Evolutionary conservation across 345 rosid species (phyloP), one percentile per base, ranked within the genome.

Genomic region (Gossypium bickii): DNA sequence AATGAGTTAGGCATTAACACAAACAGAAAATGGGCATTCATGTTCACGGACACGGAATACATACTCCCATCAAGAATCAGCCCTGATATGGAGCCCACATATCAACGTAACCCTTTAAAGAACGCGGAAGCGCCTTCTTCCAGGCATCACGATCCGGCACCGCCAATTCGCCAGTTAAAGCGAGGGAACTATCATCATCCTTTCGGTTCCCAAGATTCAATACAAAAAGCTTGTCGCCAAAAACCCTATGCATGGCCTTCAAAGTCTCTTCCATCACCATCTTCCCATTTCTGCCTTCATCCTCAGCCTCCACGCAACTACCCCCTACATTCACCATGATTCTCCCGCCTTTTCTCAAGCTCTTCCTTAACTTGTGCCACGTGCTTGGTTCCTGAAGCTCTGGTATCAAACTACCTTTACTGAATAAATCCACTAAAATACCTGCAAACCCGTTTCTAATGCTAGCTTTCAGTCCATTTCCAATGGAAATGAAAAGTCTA

Each of bases 321-420:
- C 97, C 97, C 20, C 90, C 90, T 15, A 82, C 89, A 67, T 88
- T 90, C 57, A 90, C 88, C 86, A 83, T 85, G 22, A 88, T 80
- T 67, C 96, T 86, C 72, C 98, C 96, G 9, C 83, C 93, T 75
- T 80, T 90, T 64, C 83, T 88, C 87, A 90, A 82, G 77, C 85
- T 75, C 77, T 76, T 83, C 53, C 59, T 90, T 76, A 95, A 73
- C 78, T 47, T 71, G 80, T 71, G 80, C 98, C 94, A 95, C 12
- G 92, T 86, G 17, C 77, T 71, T 0, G 91, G 89, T 76, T 93
- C 97, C 79, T 93, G 93, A n/a, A 93, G 97, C 88, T 91, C 96
- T 3, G 90, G 90, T 57, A 90, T 82, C 80, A 95, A 74, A 77
- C 93, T 79, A 0, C 98, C 97, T 78, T 82, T 79, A 34, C 86